Evolutionary conservation across 2,329 filamentous ascomycete species (phyloP).

Genomic region (Xenoacremonium recifei): DNA sequence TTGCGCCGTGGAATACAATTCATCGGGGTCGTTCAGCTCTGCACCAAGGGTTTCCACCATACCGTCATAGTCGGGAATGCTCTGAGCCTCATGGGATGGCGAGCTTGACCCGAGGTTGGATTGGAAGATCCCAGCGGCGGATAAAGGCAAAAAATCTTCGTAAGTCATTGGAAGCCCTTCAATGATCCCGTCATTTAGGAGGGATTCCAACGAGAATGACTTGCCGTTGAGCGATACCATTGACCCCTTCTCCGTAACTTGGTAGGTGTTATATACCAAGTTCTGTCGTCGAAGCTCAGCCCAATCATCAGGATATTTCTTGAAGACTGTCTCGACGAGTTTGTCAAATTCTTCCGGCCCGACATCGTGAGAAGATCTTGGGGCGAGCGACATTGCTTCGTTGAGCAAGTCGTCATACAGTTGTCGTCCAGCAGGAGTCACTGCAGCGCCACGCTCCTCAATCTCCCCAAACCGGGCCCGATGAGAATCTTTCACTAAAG

Average conservation of each 20-base stretch:
- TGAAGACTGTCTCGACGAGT: conserved; percentile 28
- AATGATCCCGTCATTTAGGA: conserved; percentile 34
- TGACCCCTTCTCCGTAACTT: conserved; percentile 15
- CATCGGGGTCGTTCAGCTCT: conserved; percentile 11
- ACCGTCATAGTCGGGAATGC: conserved; percentile 7
- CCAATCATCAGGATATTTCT: conserved; percentile 41
- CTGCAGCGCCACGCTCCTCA: conserved; percentile 48
- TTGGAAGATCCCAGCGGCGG: conserved; percentile 49
- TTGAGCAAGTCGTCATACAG: conserved; percentile 44
- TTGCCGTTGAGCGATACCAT: neutral
- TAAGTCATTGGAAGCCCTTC: conserved; percentile 45
- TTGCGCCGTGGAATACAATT: conserved; percentile 12
- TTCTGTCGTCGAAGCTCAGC: conserved; percentile 29
- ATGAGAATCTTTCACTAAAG: conserved; percentile 35
- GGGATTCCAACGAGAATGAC: conserved; percentile 20
- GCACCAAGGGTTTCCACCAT: conserved; percentile 10
- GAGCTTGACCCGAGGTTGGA: conserved; percentile 34
- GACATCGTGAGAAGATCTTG: neutral
- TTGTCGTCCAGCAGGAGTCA: conserved; percentile 42
- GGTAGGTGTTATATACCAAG: conserved; percentile 38
- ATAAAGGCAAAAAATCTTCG: conserved; percentile 52
- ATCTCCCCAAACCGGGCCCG: conserved; percentile 51
- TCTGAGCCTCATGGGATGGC: conserved; percentile 1
- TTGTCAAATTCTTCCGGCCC: conserved; percentile 14
- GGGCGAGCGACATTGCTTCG: conserved; percentile 21